Evolutionary conservation across 2,329 filamentous ascomycete species (phyloP).

Genomic region (Trichoderma cornu-damae): DNA sequence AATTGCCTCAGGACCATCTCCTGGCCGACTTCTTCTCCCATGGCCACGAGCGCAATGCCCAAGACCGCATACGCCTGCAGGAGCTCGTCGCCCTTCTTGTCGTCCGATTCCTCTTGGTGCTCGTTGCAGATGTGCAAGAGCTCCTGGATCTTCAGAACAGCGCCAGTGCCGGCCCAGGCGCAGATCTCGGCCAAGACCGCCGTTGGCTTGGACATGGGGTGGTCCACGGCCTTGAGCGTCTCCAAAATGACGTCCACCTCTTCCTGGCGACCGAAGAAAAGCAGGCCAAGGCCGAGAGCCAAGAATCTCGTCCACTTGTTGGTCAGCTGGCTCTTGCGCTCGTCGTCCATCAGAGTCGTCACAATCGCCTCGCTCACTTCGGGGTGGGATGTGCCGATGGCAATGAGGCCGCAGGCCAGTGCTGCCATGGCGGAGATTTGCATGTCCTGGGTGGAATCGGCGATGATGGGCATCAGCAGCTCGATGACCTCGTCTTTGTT

Average conservation of each 20-base stretch:
- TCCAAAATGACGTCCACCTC: constrained; percentile 98
- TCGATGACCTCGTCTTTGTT: constrained; percentile 88
- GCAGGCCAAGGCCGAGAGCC: constrained; percentile 82
- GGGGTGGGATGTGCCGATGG: constrained; percentile 85
- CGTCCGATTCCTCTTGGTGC: constrained; percentile 88
- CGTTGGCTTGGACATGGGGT: constrained; percentile 95
- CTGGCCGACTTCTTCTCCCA: constrained; percentile 97
- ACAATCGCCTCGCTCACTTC: constrained; percentile 91
- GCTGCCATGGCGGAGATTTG: constrained; percentile 95
- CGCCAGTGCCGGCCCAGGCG: constrained; percentile 95
- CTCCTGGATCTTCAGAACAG: constrained; percentile 94
- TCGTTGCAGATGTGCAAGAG: constrained; percentile 97
- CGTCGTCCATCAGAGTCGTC: constrained; percentile 87
- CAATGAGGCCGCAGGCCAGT: constrained; percentile 81
- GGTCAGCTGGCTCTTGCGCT: constrained; percentile 82
- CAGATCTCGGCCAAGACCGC: constrained; percentile 93
- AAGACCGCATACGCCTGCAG: constrained; percentile 94
- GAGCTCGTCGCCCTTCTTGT: constrained; percentile 92
- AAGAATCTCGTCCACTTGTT: constrained; percentile 99
- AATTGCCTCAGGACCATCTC: constrained; percentile 98
- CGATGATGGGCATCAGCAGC: constrained; percentile 77
- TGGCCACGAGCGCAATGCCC: constrained; percentile 87
- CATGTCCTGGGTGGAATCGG: constrained; percentile 81
- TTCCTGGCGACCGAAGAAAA: constrained; percentile 96
- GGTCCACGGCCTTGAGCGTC: constrained; percentile 92